Conservation (phyloP, 2,329 filamentous ascomycete genomes). For the Davidsoniella virescens region DNA sequence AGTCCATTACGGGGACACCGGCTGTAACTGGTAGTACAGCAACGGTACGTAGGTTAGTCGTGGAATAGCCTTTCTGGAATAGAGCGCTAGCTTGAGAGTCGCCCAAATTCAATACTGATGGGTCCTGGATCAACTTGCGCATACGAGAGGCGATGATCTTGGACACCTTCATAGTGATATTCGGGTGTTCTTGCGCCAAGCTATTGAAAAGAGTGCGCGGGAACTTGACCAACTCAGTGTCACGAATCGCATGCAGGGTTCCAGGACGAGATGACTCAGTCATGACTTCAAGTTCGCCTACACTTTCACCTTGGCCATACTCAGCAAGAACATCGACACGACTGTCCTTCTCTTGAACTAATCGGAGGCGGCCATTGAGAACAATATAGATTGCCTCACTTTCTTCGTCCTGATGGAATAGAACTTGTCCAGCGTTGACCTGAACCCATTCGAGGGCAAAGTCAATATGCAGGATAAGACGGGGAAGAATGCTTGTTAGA, state of each 20-base stretch:
- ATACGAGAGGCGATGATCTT: constrained; percentile 96
- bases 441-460: constrained; percentile 98
- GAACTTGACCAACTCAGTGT: constrained; percentile 92
- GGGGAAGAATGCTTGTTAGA: constrained; percentile 73
- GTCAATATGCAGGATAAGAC: constrained; percentile 87
- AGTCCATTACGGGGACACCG: constrained; percentile 88
- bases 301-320: constrained; percentile 92
- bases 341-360: constrained; percentile 68
- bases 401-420: constrained; percentile 86
- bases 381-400: constrained; percentile 98
- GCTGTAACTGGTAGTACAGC: constrained; percentile 80
- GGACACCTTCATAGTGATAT: constrained; percentile 96
- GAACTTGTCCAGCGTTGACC: constrained; percentile 83
- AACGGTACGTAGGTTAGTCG: constrained; percentile 81
- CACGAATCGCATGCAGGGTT: constrained; percentile 86
- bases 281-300: constrained; percentile 90
- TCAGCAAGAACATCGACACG: constrained; percentile 78
- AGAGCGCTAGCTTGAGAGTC: constrained; percentile 29
- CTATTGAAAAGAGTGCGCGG: constrained; percentile 95
- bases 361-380: constrained; percentile 74
- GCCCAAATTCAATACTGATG: constrained; percentile 47
- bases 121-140: constrained; percentile 73
- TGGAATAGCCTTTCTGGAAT: constrained; percentile 55
- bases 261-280: constrained; percentile 85
- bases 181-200: constrained; percentile 87